Conservation (phyloP, 139 green algal genomes). For the Chlorella sp. region DNA sequence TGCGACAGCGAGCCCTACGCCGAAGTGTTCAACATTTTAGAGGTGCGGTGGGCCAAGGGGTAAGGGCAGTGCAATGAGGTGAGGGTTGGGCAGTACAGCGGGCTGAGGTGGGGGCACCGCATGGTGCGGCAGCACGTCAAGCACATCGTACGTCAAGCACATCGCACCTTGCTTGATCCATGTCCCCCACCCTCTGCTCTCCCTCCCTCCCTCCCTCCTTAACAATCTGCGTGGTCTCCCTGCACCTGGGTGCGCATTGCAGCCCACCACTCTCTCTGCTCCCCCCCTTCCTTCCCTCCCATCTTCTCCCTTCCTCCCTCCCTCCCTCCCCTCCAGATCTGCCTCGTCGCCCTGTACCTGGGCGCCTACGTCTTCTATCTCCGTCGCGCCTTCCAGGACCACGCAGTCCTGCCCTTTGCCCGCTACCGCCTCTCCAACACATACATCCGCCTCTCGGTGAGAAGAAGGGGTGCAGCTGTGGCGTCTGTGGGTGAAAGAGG, state of each 20-base stretch:
- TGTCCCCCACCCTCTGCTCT: no score
- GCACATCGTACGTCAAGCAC: no score
- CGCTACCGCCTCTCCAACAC: slow-evolving; percentile 17
- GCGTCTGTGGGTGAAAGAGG: no score
- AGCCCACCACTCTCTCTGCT: background rate
- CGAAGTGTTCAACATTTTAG: background rate
- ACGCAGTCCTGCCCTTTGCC: background rate
- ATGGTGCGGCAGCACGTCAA: no score
- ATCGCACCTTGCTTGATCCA: no score
- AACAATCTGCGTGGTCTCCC: background rate
- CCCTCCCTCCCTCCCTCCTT: background rate
- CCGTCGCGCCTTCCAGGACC: slow-evolving; percentile 6
- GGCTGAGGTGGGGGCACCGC: no score
- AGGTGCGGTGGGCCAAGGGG: background rate
- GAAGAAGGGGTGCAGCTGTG: no score
- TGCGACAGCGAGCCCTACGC: background rate
- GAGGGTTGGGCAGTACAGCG: no score
- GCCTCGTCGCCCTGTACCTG: background rate
- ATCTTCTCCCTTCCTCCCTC: background rate
- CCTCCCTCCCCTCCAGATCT: background rate
- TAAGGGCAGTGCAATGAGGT: no score
- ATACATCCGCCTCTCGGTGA: slow-evolving; percentile 12
- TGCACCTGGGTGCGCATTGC: background rate
- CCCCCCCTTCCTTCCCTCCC: background rate
- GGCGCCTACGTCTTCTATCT: background rate